Evolutionary conservation across 148 eudicot species (phyloP), one percentile per base, ranked within the genome.

Genomic region (Euryodendron excelsum): DNA sequence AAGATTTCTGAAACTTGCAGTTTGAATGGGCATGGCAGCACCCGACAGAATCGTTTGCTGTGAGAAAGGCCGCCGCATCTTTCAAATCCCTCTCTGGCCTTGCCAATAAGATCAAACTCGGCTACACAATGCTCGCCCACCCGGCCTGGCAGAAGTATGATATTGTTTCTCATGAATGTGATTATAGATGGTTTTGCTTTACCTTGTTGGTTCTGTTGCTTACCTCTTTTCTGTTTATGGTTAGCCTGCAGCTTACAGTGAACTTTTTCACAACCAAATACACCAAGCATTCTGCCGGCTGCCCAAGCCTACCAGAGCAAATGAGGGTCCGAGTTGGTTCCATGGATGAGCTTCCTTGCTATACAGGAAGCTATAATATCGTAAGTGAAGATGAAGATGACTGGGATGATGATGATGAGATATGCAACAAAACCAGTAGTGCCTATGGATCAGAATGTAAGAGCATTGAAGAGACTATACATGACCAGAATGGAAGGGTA

Each of bases 11-110:
- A 66, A 60, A 21, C 30, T 17, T 88, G 93, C 85, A 93, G 99
- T 96, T 96, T 85, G 99, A 96, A 71, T 93, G 99, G 99, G 99
- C 99, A 50, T 96, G 99, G 99, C 99, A 96, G 83, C 98, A 96
- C 87, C 99, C 99, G 23, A 80, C 6, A 78, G 94, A 93, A 58
- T 96, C 98, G 13, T 34, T 93, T 10, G 93, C 91, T 0, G 98
- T 90, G 63, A 88, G 91, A 83, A 77, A 86, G 12, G 88, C 89
- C 31, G 98, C 99, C 77, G 88, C 87, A 21, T 59, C 80, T 59
- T 88, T 96, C 53, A 96, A 96, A 85, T 84, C 97, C 44, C 86
- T 93, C 25, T 67, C 83, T 9, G 99, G 99, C 21, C 81, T 96
- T 61, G 81, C 90, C 48, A 93, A 90, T 77, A 95, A 95, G 86